phyloP scores from a whole-genome alignment of 2,329 filamentous ascomycete genomes.

The Aspergillus sp. region DNA sequence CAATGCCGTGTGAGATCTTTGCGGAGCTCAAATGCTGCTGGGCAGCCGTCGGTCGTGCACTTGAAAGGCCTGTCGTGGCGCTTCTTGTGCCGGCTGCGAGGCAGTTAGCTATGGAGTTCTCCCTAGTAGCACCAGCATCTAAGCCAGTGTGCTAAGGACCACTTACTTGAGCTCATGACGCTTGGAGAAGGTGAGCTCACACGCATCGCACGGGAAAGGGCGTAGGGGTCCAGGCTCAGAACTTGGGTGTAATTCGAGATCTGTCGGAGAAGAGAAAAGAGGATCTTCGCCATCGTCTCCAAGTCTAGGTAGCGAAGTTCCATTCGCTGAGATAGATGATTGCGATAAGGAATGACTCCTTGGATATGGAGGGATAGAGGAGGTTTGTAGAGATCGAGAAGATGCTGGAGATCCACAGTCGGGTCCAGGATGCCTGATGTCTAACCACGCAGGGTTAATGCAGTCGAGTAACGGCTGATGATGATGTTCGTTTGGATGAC shows the following conservation, averaged over 20 bases:
- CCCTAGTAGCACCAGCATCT: too few relatives aligned
- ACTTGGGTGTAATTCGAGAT: not conserved
- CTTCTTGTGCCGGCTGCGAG: not conserved
- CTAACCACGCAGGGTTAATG: slow-evolving; percentile 1
- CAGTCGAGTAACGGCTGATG: not conserved
- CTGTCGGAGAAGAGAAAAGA: not conserved
- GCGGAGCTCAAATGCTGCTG: not conserved
- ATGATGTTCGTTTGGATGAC: not conserved
- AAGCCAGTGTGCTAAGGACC: too few relatives aligned
- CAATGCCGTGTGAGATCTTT: not conserved
- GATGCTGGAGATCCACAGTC: not conserved
- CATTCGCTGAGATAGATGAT: not conserved
- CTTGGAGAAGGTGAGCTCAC: not conserved
- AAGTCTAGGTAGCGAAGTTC: not conserved
- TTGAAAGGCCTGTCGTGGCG: not conserved
- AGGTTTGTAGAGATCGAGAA: not conserved
- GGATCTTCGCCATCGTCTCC: not conserved
- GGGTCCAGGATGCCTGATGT: not conserved
- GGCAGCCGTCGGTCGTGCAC: not conserved
- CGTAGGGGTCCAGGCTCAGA: not conserved
- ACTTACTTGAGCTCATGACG: not conserved
- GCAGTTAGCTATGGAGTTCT: not conserved
- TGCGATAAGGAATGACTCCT: not conserved
- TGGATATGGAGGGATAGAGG: not conserved
- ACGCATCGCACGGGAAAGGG: not conserved